phyloP scores from a whole-genome alignment of 176 grass and related monocot genomes.

The Carex kokanica region DNA sequence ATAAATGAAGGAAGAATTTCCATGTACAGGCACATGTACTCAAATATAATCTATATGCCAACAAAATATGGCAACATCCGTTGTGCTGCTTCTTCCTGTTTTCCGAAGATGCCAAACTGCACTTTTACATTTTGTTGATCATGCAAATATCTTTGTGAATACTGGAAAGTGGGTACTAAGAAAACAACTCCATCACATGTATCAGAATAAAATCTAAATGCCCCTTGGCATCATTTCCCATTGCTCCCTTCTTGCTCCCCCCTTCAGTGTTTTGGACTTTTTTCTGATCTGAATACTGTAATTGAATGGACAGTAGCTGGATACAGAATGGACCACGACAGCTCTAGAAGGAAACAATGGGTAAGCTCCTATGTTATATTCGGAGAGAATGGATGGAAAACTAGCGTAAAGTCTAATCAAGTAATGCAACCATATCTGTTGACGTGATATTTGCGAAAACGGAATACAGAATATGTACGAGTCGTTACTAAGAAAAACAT shows the following conservation, averaged over 20 bases:
- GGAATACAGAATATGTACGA: background rate
- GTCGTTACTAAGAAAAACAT: background rate
- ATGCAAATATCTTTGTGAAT: background rate
- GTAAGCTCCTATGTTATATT: background rate
- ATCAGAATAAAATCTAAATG: slow-evolving; percentile 1
- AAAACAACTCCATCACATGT: background rate
- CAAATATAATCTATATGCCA: background rate
- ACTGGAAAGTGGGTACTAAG: background rate
- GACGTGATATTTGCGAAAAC: background rate
- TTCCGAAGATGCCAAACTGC: background rate
- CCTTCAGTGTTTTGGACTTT: background rate
- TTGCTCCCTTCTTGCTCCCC: background rate
- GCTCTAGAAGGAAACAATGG: slow-evolving; percentile 5
- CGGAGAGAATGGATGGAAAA: background rate
- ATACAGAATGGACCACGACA: background rate
- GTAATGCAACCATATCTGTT: background rate
- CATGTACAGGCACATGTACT: background rate
- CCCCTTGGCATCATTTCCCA: background rate
- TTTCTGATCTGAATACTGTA: background rate
- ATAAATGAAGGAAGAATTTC: background rate
- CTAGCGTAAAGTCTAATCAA: background rate
- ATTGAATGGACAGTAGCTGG: background rate
- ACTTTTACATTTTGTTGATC: background rate
- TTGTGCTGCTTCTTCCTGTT: slow-evolving; percentile 2
- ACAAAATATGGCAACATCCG: background rate